Evolutionary conservation across 225 moss, liverwort and hornwort species (phyloP), one percentile per base, ranked within the genome.

Genomic region (Pseudoscleropodium purum): DNA sequence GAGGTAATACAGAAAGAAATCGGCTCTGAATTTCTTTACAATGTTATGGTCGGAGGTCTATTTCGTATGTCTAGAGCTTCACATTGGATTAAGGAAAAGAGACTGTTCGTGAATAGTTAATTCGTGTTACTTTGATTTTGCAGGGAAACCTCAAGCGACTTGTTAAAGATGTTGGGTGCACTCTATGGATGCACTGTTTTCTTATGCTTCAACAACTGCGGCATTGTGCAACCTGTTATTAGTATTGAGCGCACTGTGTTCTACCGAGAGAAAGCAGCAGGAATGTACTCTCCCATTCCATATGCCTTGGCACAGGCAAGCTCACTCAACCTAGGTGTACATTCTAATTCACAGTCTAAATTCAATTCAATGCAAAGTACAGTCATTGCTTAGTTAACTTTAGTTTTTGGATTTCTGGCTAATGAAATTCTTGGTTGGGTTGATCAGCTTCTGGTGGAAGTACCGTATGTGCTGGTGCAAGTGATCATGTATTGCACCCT

Each of bases 211-310:
- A 93, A 92, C 92, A 95, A 95, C 75, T 92, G 93, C 36, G 92
- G 93, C 41, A 83, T 86, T 23, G 95, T 95, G 84, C 95, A 95
- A 85, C 95, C 95, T 51, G 93, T 95, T 39, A 90, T 95, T 84
- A 92, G 93, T 51, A 82, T 95, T 67, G 95, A 95, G 88, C 92
- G 93, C 75, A 92, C 92, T 11, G 95, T 95, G 36, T 95, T 94
- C 72, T 95, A 95, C 89, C 92, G 95, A 41, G 95, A 94, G 89
- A 92, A 89, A 84, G 95, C 94, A 12, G 94, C 94, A 13, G 93
- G 94, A n/a, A 93, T 94, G 95, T 95, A 92, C 87, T 91, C 95
- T 13, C 90, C 95, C 62, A 90, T 95, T 72, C 93, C 95, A 21
- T 95, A 95, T 68, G 95, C 95, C 78, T 66, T 94, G 21, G 93